Percentiles rank a stretch among this genome's conserved stretches.
Evolutionary conservation across 106 monocot species (phyloP).

Genomic region (Dendrobium chrysotoxum): DNA sequence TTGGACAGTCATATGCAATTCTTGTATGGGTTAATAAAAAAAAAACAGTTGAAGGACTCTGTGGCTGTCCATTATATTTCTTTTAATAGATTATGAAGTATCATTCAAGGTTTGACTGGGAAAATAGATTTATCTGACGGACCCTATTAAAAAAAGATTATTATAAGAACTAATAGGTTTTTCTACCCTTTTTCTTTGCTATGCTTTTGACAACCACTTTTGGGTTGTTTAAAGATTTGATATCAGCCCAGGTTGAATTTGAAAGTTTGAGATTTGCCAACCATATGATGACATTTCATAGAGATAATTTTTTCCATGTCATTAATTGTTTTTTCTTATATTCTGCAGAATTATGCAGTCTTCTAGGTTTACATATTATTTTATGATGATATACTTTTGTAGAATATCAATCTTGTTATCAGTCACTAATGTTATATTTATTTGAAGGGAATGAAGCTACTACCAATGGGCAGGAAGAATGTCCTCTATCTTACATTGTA

Average conservation of each 20-base stretch:
- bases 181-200: not conserved
- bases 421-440: not conserved
- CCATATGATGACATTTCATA: not conserved
- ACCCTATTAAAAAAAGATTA: not conserved
- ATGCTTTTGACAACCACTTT: not conserved
- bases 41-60: not conserved
- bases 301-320: not conserved
- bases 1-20: not conserved
- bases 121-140: not conserved
- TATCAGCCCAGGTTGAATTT: not conserved
- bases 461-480: slow-evolving; percentile 94
- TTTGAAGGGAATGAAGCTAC: slow-evolving; percentile 86
- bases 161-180: not conserved
- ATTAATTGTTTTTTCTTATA: not conserved
- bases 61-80: not conserved
- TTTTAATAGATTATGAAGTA: not conserved
- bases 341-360: slow-evolving; percentile 1
- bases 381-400: not conserved
- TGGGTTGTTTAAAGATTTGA: not conserved
- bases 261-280: not conserved
- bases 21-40: not conserved
- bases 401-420: not conserved
- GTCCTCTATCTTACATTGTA: slow-evolving; percentile 77
- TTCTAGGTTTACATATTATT: not conserved
- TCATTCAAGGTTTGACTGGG: not conserved